phyloP scores from a whole-genome alignment of 2,329 filamentous ascomycete species.

The Xylariaceae sp. region DNA sequence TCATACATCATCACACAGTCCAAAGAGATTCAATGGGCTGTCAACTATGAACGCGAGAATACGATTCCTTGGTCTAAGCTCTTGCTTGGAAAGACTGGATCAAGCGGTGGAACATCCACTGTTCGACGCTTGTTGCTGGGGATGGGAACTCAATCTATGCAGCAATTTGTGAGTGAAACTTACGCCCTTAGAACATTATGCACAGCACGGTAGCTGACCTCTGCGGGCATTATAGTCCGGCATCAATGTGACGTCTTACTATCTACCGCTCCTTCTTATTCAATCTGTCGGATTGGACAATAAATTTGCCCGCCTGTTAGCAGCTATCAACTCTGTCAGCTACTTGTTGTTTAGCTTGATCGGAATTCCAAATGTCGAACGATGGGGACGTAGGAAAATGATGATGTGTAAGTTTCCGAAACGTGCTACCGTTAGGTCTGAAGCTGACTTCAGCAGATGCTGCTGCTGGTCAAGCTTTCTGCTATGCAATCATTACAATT shows the following conservation, averaged over 20 bases:
- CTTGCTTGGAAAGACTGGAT: not conserved
- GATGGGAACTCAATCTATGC: not conserved
- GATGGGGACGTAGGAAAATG: constrained; percentile 53
- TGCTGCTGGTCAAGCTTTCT: constrained; percentile 49
- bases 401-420: constrained; percentile 45
- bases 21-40: not conserved
- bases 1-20: not conserved
- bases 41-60: not conserved
- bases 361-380: constrained; percentile 29
- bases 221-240: not conserved
- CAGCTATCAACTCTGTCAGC: constrained; percentile 43
- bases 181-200: constrained; percentile 19
- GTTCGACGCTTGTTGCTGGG: not conserved
- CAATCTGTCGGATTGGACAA: constrained; percentile 49
- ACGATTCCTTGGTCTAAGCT: not conserved
- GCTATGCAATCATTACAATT: constrained; percentile 37
- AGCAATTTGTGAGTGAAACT: not conserved
- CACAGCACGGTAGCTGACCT: not conserved
- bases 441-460: constrained; percentile 28
- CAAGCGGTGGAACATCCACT: not conserved
- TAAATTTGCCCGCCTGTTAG: constrained; percentile 48
- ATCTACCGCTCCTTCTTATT: constrained; percentile 50
- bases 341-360: constrained; percentile 31
- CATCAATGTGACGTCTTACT: constrained; percentile 18
- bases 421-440: not conserved